These are phyloP conservation scores for Suhomyces sp. DNA, from an alignment of 805 yeast species.

Conservation along the genomic window DNA sequence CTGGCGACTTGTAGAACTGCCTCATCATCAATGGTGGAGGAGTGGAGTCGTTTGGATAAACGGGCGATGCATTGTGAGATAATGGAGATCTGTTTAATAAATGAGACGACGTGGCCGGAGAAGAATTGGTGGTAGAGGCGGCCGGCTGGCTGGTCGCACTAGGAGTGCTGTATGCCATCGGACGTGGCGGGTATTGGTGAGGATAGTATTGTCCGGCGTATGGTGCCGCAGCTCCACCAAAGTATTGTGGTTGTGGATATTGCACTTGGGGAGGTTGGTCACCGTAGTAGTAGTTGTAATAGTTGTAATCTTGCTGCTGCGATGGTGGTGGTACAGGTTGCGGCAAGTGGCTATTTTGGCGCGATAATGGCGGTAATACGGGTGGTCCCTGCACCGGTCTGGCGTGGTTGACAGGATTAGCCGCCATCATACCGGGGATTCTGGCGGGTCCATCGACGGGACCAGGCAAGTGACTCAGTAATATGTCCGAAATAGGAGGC, in stretches of 20 bases:
- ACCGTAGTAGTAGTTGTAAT: conserved; percentile 13
- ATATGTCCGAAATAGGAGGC: conserved; percentile 44
- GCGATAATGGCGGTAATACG: conserved; percentile 8
- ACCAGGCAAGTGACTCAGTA: conserved; percentile 12
- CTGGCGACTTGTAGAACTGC: conserved; percentile 3
- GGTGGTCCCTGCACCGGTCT: conserved; percentile 1
- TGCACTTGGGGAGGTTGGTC: not conserved
- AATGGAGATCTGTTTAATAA: conserved; percentile 6
- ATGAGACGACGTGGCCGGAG: not conserved
- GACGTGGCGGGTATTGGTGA: not conserved
- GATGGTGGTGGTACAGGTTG: not conserved
- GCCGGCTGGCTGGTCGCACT: not conserved
- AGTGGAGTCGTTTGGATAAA: conserved; percentile 8
- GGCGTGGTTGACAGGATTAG: not conserved
- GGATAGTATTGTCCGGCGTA: not conserved
- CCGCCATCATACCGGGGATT: not conserved
- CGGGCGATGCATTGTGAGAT: conserved; percentile 10
- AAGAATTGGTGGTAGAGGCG: not conserved
- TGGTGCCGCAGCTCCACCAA: not conserved
- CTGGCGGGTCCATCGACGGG: not conserved
- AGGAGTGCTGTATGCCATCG: not conserved
- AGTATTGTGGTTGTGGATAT: not conserved
- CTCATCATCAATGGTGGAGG: conserved; percentile 9
- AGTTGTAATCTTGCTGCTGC: conserved; percentile 7
- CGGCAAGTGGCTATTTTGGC: conserved; percentile 2